Evolutionary conservation across 139 green algal species (phyloP).

Genomic region (Chlorella sp.): DNA sequence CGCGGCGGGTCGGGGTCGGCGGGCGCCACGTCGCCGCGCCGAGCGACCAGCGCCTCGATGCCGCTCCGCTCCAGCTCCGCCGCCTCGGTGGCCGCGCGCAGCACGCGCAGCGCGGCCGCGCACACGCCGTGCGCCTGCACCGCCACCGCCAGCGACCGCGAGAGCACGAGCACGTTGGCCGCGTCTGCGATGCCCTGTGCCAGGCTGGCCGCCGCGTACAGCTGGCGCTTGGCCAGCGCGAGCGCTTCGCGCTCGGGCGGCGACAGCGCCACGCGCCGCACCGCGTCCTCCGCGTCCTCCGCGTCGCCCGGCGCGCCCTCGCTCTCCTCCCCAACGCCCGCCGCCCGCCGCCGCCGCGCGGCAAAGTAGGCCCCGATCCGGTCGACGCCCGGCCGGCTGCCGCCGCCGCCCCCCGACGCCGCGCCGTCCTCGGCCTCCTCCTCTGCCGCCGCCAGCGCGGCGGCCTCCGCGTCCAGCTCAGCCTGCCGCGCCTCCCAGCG

Average conservation of each 20-base stretch:
- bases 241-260: too few relatives aligned
- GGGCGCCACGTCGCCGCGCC: slow-evolving; percentile 40
- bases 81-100: slow-evolving; percentile 26
- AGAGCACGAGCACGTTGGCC: slow-evolving; percentile 58
- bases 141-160: slow-evolving; percentile 43
- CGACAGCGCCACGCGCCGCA: too few relatives aligned
- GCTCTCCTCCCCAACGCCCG: background rate
- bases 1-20: slow-evolving; percentile 52
- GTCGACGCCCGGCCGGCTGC: slow-evolving; percentile 16
- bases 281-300: slow-evolving; percentile 31
- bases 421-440: background rate
- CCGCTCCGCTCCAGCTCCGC: slow-evolving; percentile 32
- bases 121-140: slow-evolving; percentile 54
- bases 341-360: background rate
- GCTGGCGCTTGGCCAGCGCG: slow-evolving; percentile 29
- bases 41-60: slow-evolving; percentile 17
- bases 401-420: background rate
- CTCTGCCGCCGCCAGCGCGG: background rate
- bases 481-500: slow-evolving; percentile 2
- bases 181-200: slow-evolving; percentile 57
- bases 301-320: slow-evolving; percentile 29
- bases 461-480: background rate
- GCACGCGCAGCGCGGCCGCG: slow-evolving; percentile 30
- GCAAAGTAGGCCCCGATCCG: slow-evolving; percentile 44
- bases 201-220: slow-evolving; percentile 56